phyloP scores from a whole-genome alignment of 768 basidiomycete species.

The Cystofilobasidium bisporidii region DNA sequence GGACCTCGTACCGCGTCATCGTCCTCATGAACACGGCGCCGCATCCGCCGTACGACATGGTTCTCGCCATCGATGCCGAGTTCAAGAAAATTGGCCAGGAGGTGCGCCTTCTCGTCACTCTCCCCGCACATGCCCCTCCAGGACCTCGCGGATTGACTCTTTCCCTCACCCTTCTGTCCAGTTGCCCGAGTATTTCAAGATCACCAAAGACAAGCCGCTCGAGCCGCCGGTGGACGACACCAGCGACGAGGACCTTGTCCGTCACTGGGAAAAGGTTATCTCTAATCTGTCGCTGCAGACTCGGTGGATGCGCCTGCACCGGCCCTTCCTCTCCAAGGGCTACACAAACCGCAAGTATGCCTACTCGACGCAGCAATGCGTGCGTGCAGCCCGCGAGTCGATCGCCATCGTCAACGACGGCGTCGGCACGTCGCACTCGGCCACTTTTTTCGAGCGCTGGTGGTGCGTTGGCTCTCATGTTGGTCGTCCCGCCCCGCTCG shows the following conservation, averaged over 20 bases:
- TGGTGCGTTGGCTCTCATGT: slow-evolving; percentile 30
- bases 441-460: slow-evolving; percentile 40
- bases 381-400: slow-evolving; percentile 40
- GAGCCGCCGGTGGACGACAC: slow-evolving; percentile 28
- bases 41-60: slow-evolving; percentile 15
- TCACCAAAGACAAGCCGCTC: slow-evolving; percentile 23
- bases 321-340: slow-evolving; percentile 27
- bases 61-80: slow-evolving; percentile 15
- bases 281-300: slow-evolving; percentile 40
- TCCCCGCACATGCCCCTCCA: no score
- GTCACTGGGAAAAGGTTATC: slow-evolving; percentile 40
- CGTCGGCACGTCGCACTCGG: slow-evolving; percentile 1
- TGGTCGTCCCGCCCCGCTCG: no score
- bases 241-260: slow-evolving; percentile 34
- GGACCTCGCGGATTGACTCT: no score
- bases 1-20: slow-evolving; percentile 40
- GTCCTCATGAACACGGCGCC: slow-evolving; percentile 39
- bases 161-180: slow-evolving; percentile 30
- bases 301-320: slow-evolving; percentile 38
- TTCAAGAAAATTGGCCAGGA: slow-evolving; percentile 17
- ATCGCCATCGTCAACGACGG: slow-evolving; percentile 37
- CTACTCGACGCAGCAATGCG: slow-evolving; percentile 41
- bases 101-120: not conserved
- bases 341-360: slow-evolving; percentile 34
- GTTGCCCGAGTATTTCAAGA: slow-evolving; percentile 38